These are phyloP conservation scores for Plasmopara muralis DNA, from an alignment of 352 stramenopile species.

Conservation along the genomic window DNA sequence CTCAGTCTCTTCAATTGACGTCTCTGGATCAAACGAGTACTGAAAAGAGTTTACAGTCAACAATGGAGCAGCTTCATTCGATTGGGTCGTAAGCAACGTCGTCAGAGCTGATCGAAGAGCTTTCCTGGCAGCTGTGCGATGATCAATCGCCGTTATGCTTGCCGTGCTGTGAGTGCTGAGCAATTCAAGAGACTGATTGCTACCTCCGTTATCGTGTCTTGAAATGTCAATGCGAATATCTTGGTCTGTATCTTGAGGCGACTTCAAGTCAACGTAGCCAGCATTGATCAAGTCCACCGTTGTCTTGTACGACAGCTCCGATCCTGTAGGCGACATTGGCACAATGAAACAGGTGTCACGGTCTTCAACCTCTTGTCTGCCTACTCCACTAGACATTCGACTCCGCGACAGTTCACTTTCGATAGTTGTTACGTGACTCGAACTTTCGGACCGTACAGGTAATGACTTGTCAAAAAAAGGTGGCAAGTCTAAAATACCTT, in stretches of 20 bases:
- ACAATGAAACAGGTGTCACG: slow-evolving; percentile 13
- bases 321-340: slow-evolving; percentile 8
- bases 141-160: slow-evolving; percentile 11
- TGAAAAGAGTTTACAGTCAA: slow-evolving; percentile 32
- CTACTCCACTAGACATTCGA: slow-evolving; percentile 11
- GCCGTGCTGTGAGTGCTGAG: slow-evolving; percentile 12
- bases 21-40: slow-evolving; percentile 21
- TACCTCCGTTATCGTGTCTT: slow-evolving; percentile 8
- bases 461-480: slow-evolving; percentile 19
- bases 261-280: slow-evolving; percentile 19
- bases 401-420: slow-evolving; percentile 28
- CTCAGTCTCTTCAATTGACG: slow-evolving; percentile 34
- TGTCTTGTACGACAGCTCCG: slow-evolving; percentile 4
- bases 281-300: slow-evolving; percentile 1
- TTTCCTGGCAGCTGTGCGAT: slow-evolving; percentile 14
- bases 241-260: slow-evolving; percentile 9
- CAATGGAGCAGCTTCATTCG: background rate
- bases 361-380: slow-evolving; percentile 9
- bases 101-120: slow-evolving; percentile 17
- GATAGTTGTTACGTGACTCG: slow-evolving; percentile 17
- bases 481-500: slow-evolving; percentile 20
- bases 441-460: slow-evolving; percentile 18
- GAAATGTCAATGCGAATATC: background rate
- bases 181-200: slow-evolving; percentile 18
- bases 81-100: slow-evolving; percentile 10